Conservation (phyloP, 2,329 filamentous ascomycete species). For the Fusarium chuoi region DNA sequence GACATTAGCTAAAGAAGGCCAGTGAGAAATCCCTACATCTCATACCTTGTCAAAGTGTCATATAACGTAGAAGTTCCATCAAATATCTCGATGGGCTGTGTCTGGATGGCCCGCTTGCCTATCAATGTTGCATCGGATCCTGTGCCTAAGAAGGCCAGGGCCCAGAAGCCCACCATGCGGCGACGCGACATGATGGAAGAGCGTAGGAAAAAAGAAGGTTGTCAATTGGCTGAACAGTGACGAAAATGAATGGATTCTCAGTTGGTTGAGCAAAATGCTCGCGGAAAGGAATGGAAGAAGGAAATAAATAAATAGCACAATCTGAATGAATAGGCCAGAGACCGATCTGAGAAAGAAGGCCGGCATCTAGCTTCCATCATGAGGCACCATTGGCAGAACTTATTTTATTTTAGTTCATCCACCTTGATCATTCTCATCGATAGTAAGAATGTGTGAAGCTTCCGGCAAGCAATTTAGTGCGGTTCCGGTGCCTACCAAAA, state of each 20-base stretch:
- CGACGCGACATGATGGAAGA: neutral
- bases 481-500: neutral
- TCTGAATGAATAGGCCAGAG: neutral
- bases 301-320: neutral
- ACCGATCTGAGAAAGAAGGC: too few relatives aligned
- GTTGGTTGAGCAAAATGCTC: accelerated
- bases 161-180: neutral
- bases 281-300: too few relatives aligned
- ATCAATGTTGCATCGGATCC: neutral
- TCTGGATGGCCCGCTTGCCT: neutral
- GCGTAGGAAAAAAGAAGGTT: accelerated
- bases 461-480: neutral
- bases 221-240: neutral
- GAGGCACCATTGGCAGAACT: neutral
- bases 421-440: neutral
- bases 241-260: accelerated
- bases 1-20: neutral
- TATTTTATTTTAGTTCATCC: neutral
- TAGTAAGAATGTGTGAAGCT: neutral
- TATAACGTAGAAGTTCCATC: neutral
- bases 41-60: neutral
- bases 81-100: neutral
- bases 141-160: neutral
- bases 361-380: neutral
- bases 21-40: neutral